These are phyloP conservation scores for Ashbya aceris DNA, from an alignment of 1,139 yeast species.

Conservation along the genomic window DNA sequence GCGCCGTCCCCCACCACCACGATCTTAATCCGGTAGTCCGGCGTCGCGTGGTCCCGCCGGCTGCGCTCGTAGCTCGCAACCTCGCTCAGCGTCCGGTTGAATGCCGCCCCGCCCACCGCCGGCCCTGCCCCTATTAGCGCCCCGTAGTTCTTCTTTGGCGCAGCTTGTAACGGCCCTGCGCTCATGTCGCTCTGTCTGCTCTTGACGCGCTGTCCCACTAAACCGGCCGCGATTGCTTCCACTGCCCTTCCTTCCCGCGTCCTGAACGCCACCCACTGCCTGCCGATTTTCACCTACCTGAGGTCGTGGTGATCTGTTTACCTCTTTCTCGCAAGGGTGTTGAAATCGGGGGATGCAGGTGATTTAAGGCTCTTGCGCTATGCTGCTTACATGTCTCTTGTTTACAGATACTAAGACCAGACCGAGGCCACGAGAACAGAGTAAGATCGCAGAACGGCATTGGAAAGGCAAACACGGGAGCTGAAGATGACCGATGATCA, in stretches of 20 bases:
- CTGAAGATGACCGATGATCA: neutral
- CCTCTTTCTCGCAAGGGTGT: neutral
- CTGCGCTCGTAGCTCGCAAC: slow-evolving; percentile 21
- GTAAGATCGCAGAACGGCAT: too few species aligned
- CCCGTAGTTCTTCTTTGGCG: neutral
- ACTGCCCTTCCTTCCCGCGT: neutral
- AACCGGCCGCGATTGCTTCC: slow-evolving; percentile 1
- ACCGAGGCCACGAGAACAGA: too few species aligned
- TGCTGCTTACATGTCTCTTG: too few species aligned
- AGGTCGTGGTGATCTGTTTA: too few species aligned
- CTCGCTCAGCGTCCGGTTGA: slow-evolving; percentile 20
- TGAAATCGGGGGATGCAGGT: neutral
- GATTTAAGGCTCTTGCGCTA: too few species aligned
- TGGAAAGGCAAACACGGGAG: neutral
- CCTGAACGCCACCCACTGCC: neutral
- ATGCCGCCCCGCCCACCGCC: slow-evolving; percentile 11
- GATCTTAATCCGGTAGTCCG: slow-evolving; percentile 37
- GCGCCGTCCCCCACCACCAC: slow-evolving; percentile 94
- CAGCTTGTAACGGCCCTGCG: slow-evolving; percentile 1
- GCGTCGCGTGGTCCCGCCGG: slow-evolving; percentile 13
- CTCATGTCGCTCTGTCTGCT: neutral
- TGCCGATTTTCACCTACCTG: neutral
- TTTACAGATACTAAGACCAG: too few species aligned
- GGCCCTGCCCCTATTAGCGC: neutral
- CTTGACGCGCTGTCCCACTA: slow-evolving; percentile 2